Conservation (phyloP, 1,284 basidiomycete species). For the Sporisorium reilianum region DNA sequence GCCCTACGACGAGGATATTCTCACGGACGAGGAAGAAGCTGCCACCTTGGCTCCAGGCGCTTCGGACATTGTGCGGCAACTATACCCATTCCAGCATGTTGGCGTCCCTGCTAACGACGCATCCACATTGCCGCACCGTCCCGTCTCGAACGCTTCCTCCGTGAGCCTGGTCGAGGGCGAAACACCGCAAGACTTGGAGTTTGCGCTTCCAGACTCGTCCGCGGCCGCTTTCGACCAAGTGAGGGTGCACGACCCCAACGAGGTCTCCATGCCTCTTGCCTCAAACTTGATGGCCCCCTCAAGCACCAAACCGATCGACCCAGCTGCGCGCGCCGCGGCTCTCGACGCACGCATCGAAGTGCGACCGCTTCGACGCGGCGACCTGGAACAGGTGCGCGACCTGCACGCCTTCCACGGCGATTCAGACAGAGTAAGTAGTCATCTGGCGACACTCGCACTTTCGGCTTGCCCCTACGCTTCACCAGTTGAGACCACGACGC, state of each 20-base stretch:
- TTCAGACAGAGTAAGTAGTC: constrained; percentile 59
- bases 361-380: constrained; percentile 51
- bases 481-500: constrained; percentile 35
- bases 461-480: constrained; percentile 28
- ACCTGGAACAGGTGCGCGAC: constrained; percentile 65
- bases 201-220: constrained; percentile 21
- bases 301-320: constrained; percentile 36
- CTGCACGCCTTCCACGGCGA: constrained; percentile 64
- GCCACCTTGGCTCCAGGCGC: constrained; percentile 23
- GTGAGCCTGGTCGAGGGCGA: constrained; percentile 50
- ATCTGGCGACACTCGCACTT: constrained; percentile 16
- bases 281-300: constrained; percentile 17
- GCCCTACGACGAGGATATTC: constrained; percentile 51
- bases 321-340: constrained; percentile 55
- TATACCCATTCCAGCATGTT: constrained; percentile 41
- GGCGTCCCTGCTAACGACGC: not conserved
- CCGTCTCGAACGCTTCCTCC: constrained; percentile 50
- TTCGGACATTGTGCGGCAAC: constrained; percentile 27
- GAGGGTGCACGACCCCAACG: constrained; percentile 28
- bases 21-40: constrained; percentile 35
- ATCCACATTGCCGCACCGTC: constrained; percentile 36
- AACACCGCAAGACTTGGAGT: constrained; percentile 49
- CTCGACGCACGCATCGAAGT: constrained; percentile 61
- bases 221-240: constrained; percentile 18
- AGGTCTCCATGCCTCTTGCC: constrained; percentile 24